Evolutionary conservation across 345 rosid genomes (phyloP).

Genomic region (Citrus sp.): DNA sequence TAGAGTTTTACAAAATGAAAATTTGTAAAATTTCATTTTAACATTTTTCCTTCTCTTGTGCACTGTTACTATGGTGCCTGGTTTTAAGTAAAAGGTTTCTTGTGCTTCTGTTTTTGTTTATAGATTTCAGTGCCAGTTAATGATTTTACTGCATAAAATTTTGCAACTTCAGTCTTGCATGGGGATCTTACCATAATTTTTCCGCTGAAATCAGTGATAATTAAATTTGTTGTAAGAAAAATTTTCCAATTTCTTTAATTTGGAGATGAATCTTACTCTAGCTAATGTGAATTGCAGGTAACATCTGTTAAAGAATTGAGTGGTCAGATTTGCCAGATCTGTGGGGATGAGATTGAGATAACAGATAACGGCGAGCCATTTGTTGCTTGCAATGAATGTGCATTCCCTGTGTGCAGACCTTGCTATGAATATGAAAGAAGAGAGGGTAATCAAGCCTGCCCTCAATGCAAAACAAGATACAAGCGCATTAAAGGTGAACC

Average conservation of each 20-base stretch:
- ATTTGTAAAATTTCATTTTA: background rate
- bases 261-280: slow-evolving; percentile 9
- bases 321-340: slow-evolving; percentile 86
- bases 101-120: slow-evolving; percentile 7
- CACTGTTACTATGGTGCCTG: background rate
- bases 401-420: slow-evolving; percentile 89
- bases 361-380: slow-evolving; percentile 71
- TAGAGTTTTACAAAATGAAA: background rate
- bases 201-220: background rate
- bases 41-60: background rate
- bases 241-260: background rate
- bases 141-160: slow-evolving; percentile 16
- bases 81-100: slow-evolving; percentile 9
- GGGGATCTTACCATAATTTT: background rate
- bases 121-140: slow-evolving; percentile 22
- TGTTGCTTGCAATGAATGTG: slow-evolving; percentile 97
- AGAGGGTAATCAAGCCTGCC: slow-evolving; percentile 92
- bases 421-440: slow-evolving; percentile 92
- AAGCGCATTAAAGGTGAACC: slow-evolving; percentile 75
- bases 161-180: slow-evolving; percentile 12
- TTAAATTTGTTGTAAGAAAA: background rate
- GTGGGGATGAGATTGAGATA: slow-evolving; percentile 84
- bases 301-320: slow-evolving; percentile 64
- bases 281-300: slow-evolving; percentile 38
- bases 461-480: slow-evolving; percentile 90